These are phyloP conservation scores for Zygoascus hellenicus DNA, from an alignment of 1,139 yeast genomes.

Conservation along the genomic window DNA sequence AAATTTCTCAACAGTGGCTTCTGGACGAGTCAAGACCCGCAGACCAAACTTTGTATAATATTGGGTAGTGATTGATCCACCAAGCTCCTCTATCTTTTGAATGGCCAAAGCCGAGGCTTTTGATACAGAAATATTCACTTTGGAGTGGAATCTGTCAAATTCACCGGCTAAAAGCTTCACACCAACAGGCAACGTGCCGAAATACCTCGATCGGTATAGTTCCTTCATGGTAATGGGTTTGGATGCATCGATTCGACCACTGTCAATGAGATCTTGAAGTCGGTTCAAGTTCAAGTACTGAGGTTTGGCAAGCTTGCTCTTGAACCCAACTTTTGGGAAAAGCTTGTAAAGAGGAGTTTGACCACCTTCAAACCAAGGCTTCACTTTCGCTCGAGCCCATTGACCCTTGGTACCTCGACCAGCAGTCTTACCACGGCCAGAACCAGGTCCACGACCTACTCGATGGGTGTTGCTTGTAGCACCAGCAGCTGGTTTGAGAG, in stretches of 20 bases:
- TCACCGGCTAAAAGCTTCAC: constrained; percentile 76
- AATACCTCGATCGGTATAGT: constrained; percentile 61
- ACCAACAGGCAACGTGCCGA: constrained; percentile 68
- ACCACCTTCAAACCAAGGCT: constrained; percentile 97
- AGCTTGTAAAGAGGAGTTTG: constrained; percentile 89
- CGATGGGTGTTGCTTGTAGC: constrained; percentile 47
- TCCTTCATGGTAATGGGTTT: constrained; percentile 70
- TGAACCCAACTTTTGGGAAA: constrained; percentile 89
- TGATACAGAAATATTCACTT: constrained; percentile 69
- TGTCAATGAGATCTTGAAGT: constrained; percentile 43
- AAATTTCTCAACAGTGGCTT: constrained; percentile 55
- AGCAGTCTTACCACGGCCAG: constrained; percentile 83
- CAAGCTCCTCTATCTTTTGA: constrained; percentile 60
- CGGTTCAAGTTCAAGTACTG: constrained; percentile 50
- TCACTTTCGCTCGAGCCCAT: constrained; percentile 87
- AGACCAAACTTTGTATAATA: constrained; percentile 63
- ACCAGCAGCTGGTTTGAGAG: constrained; percentile 30
- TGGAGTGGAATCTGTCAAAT: constrained; percentile 45
- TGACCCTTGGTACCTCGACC: constrained; percentile 99
- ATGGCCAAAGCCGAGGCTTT: constrained; percentile 75
- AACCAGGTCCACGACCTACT: constrained; percentile 95
- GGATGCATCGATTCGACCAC: constrained; percentile 41
- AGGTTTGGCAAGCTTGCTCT: constrained; percentile 33
- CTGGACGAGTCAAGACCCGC: constrained; percentile 72
- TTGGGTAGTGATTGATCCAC: constrained; percentile 67